Evolutionary conservation across 2,329 filamentous ascomycete species (phyloP).

Genomic region (Xenoacremonium recifei): DNA sequence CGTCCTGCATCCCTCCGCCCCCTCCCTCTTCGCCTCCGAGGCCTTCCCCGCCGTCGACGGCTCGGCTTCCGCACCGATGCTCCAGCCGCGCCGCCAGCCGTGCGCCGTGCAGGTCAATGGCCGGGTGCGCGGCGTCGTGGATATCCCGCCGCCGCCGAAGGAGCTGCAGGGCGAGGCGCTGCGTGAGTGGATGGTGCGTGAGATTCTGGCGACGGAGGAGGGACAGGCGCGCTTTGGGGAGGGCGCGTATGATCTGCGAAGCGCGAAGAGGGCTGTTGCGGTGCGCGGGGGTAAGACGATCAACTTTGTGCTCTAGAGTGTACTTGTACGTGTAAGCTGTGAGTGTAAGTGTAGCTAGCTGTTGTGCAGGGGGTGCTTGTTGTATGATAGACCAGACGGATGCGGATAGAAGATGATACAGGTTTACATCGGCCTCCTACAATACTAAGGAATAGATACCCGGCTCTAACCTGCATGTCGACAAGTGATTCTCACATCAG

Average conservation of each 20-base stretch:
- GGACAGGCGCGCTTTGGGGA: conserved; percentile 56
- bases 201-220: conserved; percentile 60
- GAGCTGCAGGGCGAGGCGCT: conserved; percentile 44
- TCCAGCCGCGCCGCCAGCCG: conserved; percentile 48
- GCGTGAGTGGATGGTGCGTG: conserved; percentile 58
- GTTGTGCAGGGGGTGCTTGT: no score
- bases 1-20: conserved; percentile 42
- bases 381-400: background rate
- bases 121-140: conserved; percentile 68
- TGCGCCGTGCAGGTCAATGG: conserved; percentile 79
- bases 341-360: no score
- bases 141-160: conserved; percentile 54
- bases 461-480: conserved; percentile 1
- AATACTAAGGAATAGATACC: conserved; percentile 4
- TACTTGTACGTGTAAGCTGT: conserved; percentile 6
- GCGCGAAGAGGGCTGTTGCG: conserved; percentile 64
- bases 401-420: no score
- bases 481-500: background rate
- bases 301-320: conserved; percentile 64
- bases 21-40: conserved; percentile 44
- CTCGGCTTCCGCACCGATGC: conserved; percentile 44
- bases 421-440: no score
- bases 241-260: conserved; percentile 43
- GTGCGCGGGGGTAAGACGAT: conserved; percentile 66
- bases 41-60: conserved; percentile 58